These are phyloP conservation scores for Chiua virens DNA, from an alignment of 768 basidiomycete species.

Conservation along the genomic window DNA sequence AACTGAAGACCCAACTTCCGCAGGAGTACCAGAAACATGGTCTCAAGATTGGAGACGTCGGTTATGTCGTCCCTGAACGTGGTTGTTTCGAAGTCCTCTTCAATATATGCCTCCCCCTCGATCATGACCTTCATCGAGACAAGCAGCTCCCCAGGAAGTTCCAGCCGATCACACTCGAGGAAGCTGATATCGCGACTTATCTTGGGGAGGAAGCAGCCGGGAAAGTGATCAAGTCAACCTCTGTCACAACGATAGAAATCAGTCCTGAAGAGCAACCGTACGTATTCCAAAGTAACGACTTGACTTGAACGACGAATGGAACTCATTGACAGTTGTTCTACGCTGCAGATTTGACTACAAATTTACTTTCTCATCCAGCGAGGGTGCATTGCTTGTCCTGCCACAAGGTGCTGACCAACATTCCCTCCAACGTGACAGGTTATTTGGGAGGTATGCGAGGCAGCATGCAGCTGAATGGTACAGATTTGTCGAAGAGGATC, in stretches of 20 bases:
- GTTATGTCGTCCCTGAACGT: not conserved
- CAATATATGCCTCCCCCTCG: not conserved
- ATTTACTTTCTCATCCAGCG: too few species aligned
- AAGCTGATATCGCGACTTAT: not conserved
- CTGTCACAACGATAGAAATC: not conserved
- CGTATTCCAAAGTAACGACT: not conserved
- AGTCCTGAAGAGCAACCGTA: not conserved
- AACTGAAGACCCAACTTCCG: not conserved
- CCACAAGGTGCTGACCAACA: too few species aligned
- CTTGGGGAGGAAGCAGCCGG: not conserved
- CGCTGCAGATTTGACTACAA: not conserved
- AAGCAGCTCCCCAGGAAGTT: not conserved
- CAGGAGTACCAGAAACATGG: not conserved
- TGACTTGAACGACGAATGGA: too few species aligned
- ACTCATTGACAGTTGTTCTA: not conserved
- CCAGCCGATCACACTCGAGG: not conserved
- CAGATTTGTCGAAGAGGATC: not conserved
- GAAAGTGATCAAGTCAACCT: not conserved
- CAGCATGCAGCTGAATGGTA: slow-evolving; percentile 1
- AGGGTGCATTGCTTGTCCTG: too few species aligned
- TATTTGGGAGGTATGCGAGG: not conserved
- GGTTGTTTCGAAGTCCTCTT: too few species aligned
- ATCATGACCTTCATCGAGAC: not conserved
- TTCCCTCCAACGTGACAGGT: not conserved
- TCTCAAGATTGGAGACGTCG: not conserved